phyloP scores from a whole-genome alignment of 2,329 filamentous ascomycete genomes.

The Aspergillus intermedius region DNA sequence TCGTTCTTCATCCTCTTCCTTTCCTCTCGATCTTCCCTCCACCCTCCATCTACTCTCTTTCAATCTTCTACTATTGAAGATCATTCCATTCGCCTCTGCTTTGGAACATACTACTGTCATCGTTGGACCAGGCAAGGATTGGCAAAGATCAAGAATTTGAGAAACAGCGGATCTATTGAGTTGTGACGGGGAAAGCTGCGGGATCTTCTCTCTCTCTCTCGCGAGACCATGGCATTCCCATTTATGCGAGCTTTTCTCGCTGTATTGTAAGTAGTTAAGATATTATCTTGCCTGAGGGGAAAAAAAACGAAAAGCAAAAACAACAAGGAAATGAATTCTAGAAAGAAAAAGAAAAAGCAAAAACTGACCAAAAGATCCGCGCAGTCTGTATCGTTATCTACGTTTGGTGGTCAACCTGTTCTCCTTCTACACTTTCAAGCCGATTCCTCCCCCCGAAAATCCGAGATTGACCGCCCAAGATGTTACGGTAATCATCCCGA shows the following conservation, averaged over 20 bases:
- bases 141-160: not conserved
- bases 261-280: constrained; percentile 33
- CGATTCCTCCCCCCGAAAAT: constrained; percentile 72
- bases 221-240: constrained; percentile 29
- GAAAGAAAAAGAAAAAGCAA: not conserved
- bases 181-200: constrained; percentile 1
- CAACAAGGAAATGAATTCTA: not conserved
- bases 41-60: constrained; percentile 9
- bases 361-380: constrained; percentile 5
- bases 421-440: constrained; percentile 81
- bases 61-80: not conserved
- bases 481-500: constrained; percentile 91
- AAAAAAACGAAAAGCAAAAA: not conserved
- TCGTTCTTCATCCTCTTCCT: constrained; percentile 7
- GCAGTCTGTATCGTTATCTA: constrained; percentile 78
- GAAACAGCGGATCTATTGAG: constrained; percentile 3
- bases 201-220: not conserved
- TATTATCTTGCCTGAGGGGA: constrained; percentile 1
- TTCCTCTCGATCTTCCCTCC: constrained; percentile 11
- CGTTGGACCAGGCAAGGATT: constrained; percentile 6
- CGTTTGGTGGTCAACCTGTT: constrained; percentile 78
- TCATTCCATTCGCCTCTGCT: constrained; percentile 6
- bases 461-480: constrained; percentile 74
- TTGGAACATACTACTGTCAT: not conserved
- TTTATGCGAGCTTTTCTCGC: constrained; percentile 35